Evolutionary conservation across 208 protist genomes (phyloP).

Genomic region (Endotrypanum monterogeii): DNA sequence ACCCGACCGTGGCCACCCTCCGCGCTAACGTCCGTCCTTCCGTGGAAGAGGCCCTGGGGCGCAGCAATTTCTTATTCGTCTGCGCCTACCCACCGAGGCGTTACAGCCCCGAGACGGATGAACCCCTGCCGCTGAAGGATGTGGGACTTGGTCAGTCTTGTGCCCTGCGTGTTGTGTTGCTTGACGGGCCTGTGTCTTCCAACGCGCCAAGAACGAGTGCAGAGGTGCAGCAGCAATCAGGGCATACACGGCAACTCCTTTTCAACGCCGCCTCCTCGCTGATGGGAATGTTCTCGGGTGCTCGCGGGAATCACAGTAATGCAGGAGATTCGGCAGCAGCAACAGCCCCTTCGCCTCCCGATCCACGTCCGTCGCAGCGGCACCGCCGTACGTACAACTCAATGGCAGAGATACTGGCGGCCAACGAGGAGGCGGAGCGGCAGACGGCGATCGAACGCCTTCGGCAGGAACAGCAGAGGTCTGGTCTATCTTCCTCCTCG

Average conservation of each 20-base stretch:
- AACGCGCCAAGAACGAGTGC: conserved; percentile 6
- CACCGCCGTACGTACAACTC: conserved; percentile 29
- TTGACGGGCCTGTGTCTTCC: conserved; percentile 10
- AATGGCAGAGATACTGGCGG: conserved; percentile 57
- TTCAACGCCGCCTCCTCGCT: conserved; percentile 26
- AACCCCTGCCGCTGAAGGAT: conserved; percentile 34
- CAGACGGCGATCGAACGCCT: conserved; percentile 28
- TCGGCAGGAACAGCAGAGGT: conserved; percentile 28
- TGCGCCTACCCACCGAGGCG: conserved; percentile 49
- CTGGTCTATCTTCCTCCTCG: not conserved
- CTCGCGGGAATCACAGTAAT: not conserved
- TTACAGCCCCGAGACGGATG: conserved; percentile 48
- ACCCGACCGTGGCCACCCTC: conserved; percentile 45
- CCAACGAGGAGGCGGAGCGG: conserved; percentile 42
- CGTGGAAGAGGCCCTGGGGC: conserved; percentile 31
- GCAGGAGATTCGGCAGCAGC: not conserved
- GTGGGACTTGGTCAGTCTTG: conserved; percentile 47
- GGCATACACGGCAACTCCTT: conserved; percentile 8
- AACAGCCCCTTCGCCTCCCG: not conserved
- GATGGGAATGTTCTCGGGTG: conserved; percentile 15
- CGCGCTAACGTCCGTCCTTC: conserved; percentile 44
- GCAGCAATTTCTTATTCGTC: conserved; percentile 57
- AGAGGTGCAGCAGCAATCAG: conserved; percentile 7
- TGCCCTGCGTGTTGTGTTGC: conserved; percentile 61
- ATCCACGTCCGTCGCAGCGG: not conserved